phyloP scores from a whole-genome alignment of 2,329 filamentous ascomycete genomes.

The Diplodia intermedia region DNA sequence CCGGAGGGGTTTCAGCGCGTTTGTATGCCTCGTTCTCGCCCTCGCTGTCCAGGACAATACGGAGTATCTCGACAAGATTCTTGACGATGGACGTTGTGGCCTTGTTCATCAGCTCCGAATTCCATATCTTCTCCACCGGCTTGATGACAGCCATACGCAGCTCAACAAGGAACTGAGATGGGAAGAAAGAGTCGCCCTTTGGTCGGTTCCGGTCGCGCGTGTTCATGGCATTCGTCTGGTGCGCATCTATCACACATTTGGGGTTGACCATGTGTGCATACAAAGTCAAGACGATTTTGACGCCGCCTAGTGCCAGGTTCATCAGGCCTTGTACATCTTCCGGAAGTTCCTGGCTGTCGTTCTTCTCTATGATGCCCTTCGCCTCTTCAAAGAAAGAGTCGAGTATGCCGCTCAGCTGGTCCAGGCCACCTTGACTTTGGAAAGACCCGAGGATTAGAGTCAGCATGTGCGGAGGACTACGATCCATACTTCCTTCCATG shows the following conservation, averaged over 20 bases:
- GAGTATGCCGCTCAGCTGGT: conserved; percentile 74
- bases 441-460: conserved; percentile 86
- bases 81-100: conserved; percentile 78
- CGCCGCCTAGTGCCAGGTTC: conserved; percentile 63
- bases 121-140: conserved; percentile 80
- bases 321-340: conserved; percentile 50
- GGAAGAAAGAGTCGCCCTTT: conserved; percentile 66
- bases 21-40: conserved; percentile 71
- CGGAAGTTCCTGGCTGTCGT: conserved; percentile 51
- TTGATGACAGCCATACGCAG: conserved; percentile 81
- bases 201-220: conserved; percentile 63
- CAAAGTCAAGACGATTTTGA: conserved; percentile 85
- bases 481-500: conserved; percentile 66
- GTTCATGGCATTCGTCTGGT: conserved; percentile 64
- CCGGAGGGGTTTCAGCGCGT: conserved; percentile 65
- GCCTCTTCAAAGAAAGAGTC: conserved; percentile 70
- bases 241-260: conserved; percentile 81
- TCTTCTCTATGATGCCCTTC: conserved; percentile 54
- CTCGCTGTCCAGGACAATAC: conserved; percentile 77
- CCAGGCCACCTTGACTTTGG: conserved; percentile 79
- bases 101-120: conserved; percentile 82
- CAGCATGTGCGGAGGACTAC: conserved; percentile 48
- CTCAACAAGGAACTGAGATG: conserved; percentile 83
- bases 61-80: conserved; percentile 82
- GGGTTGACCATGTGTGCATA: conserved; percentile 78